Base-by-base conservation (phyloP, 768 basidiomycete genomes). In the Galerina marginata region DNA sequence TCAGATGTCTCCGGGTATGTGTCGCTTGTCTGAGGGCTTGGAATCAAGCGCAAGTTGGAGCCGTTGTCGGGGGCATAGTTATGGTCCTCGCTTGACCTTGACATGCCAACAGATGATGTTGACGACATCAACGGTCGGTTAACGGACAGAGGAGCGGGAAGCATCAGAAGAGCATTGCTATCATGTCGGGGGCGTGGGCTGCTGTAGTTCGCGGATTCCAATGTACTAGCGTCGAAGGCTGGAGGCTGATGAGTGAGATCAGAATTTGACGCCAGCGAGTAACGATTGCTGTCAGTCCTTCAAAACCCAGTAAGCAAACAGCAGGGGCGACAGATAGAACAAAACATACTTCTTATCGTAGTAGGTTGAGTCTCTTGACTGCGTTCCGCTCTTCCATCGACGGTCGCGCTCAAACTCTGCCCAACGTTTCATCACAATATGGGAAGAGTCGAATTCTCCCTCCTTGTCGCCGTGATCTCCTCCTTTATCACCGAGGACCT, bases 401-500 rank as follows among this genome's bases (percentile, higher is more conserved):
- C 96, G 79, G 65, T 99, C 97, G 50, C 96, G 82, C 80, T 99
- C 97, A 72, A 97, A 99, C 76, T 99, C 97, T 15, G 88, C 95
- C 96, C 96, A 99, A 42, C 94, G 86, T 82, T 99, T 99, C 97
- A 99, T 98, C 38, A 96, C 91, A 67, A 99, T 99, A 75, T 96
- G 89, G 46, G 88, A 85, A 29, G 95, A 96, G 77, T 99, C 96
- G 69, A 99, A 99, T 72, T 92, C 92, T 72, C 97, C 97, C 62
- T 96, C 94, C 79, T 99, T 99, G 72, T 95, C 96, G 10, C 91
- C 92, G 67, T 94, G 92, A 58, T 83, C 83, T 54, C 67, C 78
- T 39, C 82, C 86, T 67, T 84, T 86, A 68, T 90, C 91, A 9
- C 95, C 95, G 33, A 85, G 81, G 62, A 90, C 77, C 76, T 86